Base-by-base conservation (phyloP, 129 eudicot genomes). In the Arctium lappa region DNA sequence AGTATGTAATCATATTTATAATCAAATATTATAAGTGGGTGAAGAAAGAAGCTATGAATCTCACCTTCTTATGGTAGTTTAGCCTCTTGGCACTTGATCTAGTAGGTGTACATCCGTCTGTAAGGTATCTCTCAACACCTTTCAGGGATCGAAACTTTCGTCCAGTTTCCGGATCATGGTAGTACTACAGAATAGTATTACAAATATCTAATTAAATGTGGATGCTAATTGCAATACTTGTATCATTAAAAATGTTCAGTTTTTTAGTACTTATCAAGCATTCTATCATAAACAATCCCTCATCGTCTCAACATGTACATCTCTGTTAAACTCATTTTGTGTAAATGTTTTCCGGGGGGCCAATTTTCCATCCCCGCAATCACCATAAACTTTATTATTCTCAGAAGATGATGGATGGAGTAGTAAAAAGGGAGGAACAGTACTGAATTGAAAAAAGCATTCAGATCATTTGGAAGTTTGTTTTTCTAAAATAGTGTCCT, bases 101-200 rank as follows among this genome's bases (percentile, higher is more conserved):
- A 75, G 79, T 62, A 70, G 84, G 89, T 79, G 81, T 69, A 74
- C 63, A 42, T 68, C 77, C 91, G 72, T 84, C 89, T 72, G 91
- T 91, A 32, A 93, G 62, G 85, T 88, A 81, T 56, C 93, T 83
- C 82, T 88, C 87, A 42, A 94, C 91, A 30, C 89, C 91, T 85
- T 79, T 81, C 10, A 86, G 73, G 40, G 98, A 92, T 69, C 98
- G 88, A 80, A 92, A 90, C 80, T 90, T 85, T 37, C 80, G 82
- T 73, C 95, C 95, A 72, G 90, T 94, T 72, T 86, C 89, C 38
- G 95, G 91, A 82, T 94, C 98, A 80, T 84, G 72, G 85, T 90
- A 92, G 68, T 89, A 94, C 97, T 94, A 90, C 88, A 85, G 8
- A 76, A 75, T 6, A 50, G 60, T 38, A 85, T 42, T 70, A 72